phyloP scores from a whole-genome alignment of 495 filamentous ascomycete genomes.

The Podospora sp. region DNA sequence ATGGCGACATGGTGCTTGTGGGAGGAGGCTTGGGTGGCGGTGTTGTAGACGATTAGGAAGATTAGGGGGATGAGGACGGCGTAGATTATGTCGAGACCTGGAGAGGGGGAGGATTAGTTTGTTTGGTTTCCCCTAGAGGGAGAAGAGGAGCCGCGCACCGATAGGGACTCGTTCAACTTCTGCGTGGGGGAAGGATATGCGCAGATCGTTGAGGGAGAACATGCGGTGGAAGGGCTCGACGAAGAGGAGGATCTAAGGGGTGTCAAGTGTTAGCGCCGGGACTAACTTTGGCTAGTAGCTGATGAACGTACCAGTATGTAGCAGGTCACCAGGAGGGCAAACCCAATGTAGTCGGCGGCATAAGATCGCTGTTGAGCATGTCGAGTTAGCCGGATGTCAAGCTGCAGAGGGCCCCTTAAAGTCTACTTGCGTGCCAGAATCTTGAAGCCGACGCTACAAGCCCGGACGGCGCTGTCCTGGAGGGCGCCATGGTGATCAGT shows the following conservation, averaged over 20 bases:
- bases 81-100: constrained; percentile 76
- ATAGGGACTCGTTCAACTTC: constrained; percentile 82
- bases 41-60: constrained; percentile 66
- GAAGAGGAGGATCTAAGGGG: constrained; percentile 65
- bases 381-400: neutral
- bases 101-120: neutral
- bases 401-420: neutral
- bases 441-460: constrained; percentile 46
- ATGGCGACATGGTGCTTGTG: constrained; percentile 88
- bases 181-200: constrained; percentile 86
- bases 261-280: constrained; percentile 18
- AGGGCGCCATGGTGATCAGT: constrained; percentile 44
- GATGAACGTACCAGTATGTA: constrained; percentile 62
- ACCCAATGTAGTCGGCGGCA: constrained; percentile 81
- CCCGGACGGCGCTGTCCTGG: constrained; percentile 30
- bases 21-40: constrained; percentile 56
- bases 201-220: constrained; percentile 78
- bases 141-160: constrained; percentile 48
- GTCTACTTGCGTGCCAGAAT: constrained; percentile 50
- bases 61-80: constrained; percentile 69
- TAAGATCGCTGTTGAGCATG: constrained; percentile 66
- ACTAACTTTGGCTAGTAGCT: neutral
- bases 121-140: neutral
- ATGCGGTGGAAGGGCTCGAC: constrained; percentile 86
- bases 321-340: constrained; percentile 65